A percentile compares a stretch with the other conserved stretches of the same genome.
phyloP scores from a whole-genome alignment of 352 stramenopile genomes.

The Blastocystis sp. region DNA sequence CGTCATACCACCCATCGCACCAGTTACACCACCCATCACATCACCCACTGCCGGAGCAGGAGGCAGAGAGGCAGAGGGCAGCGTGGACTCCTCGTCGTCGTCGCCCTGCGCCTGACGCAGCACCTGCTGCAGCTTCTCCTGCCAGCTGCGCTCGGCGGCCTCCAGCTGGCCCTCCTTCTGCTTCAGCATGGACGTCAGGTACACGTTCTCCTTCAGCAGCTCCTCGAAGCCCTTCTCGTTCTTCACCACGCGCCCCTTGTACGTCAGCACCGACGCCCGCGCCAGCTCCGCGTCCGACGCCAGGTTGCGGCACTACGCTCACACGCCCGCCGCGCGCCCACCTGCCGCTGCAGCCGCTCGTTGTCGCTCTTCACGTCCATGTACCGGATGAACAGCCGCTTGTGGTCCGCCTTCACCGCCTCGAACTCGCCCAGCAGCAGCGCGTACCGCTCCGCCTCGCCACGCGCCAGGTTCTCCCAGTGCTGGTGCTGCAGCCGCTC shows the following conservation, averaged over 20 bases:
- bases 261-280: conserved; percentile 44
- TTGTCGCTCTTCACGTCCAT: conserved; percentile 49
- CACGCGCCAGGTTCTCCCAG: conserved; percentile 29
- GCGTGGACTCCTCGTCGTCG: neutral
- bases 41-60: neutral
- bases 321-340: neutral
- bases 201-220: conserved; percentile 57
- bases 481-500: conserved; percentile 18
- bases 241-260: conserved; percentile 16
- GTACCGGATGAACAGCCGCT: conserved; percentile 33
- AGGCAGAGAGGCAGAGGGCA: neutral
- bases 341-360: conserved; percentile 41
- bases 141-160: conserved; percentile 24
- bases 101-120: conserved; percentile 14
- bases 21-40: neutral
- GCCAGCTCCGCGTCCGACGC: conserved; percentile 49
- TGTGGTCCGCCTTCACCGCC: conserved; percentile 7
- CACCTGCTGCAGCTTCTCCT: conserved; percentile 35
- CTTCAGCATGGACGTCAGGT: conserved; percentile 53
- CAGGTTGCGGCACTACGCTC: conserved; percentile 19
- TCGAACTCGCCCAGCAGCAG: conserved; percentile 34
- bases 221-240: conserved; percentile 43
- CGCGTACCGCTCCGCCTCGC: conserved; percentile 23
- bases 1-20: neutral
- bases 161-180: conserved; percentile 63